phyloP scores from a whole-genome alignment of 192 early-diverging fungal species.

The Kickxella alabastrina region DNA sequence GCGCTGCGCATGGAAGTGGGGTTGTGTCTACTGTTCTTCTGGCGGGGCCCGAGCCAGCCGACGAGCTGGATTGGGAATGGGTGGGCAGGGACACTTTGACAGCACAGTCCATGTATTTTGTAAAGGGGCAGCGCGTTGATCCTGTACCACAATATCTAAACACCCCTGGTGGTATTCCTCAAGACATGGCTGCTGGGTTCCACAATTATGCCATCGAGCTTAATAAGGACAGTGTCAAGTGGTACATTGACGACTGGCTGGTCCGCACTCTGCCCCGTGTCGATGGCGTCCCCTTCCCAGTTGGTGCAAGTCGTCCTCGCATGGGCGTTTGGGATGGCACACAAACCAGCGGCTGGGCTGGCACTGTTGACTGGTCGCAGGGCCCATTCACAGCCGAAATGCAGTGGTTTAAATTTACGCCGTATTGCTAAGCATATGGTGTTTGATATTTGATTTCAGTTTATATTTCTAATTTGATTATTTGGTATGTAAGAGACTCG shows the following conservation, averaged over 20 bases:
- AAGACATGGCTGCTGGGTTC: constrained; percentile 41
- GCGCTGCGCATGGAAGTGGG: constrained; percentile 42
- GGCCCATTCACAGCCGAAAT: constrained; percentile 37
- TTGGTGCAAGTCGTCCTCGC: constrained; percentile 16
- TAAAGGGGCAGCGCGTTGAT: constrained; percentile 47
- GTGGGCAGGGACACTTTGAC: constrained; percentile 54
- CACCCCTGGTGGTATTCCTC: constrained; percentile 27
- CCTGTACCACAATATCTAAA: constrained; percentile 21
- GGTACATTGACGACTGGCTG: constrained; percentile 54
- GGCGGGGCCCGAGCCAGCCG: constrained; percentile 42
- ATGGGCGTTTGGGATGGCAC: constrained; percentile 54
- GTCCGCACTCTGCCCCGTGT: constrained; percentile 42
- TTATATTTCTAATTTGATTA: too few species aligned
- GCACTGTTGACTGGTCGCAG: constrained; percentile 36
- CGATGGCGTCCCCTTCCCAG: constrained; percentile 32
- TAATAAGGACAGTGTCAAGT: constrained; percentile 52
- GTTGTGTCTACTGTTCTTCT: constrained; percentile 55
- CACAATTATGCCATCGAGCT: constrained; percentile 62
- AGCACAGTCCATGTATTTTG: constrained; percentile 55
- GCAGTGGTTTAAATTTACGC: too few species aligned
- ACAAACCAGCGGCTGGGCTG: constrained; percentile 45
- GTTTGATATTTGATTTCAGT: too few species aligned
- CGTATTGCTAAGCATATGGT: too few species aligned
- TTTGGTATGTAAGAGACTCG: too few species aligned
- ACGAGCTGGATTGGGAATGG: constrained; percentile 65